A percentile compares a stretch with the other conserved stretches of the same genome.
phyloP scores from a whole-genome alignment of 495 filamentous ascomycete genomes.

The Aspergillus nidulans region DNA sequence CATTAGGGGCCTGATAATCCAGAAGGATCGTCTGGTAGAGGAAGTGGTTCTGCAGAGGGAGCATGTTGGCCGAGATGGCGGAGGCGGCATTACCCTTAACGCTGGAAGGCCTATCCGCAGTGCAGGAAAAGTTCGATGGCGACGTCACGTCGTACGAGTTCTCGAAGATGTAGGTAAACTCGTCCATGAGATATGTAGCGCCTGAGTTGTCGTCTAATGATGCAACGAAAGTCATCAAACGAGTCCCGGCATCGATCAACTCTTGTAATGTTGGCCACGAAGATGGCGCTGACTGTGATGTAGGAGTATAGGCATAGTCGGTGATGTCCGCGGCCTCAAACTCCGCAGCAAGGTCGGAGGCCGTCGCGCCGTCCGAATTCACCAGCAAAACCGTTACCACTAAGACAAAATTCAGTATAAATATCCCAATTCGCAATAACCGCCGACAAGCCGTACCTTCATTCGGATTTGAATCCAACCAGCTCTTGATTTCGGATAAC shows the following conservation, averaged over 20 bases:
- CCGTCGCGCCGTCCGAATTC: slow-evolving; percentile 59
- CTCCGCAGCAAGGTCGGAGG: slow-evolving; percentile 48
- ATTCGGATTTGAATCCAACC: slow-evolving; percentile 64
- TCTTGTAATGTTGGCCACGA: slow-evolving; percentile 66
- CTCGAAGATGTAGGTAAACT: slow-evolving; percentile 75
- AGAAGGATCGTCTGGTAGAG: slow-evolving; percentile 48
- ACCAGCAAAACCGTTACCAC: slow-evolving; percentile 74
- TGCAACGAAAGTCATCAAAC: slow-evolving; percentile 64
- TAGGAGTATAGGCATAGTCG: slow-evolving; percentile 57
- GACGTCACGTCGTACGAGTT: slow-evolving; percentile 67
- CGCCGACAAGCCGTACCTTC: slow-evolving; percentile 43
- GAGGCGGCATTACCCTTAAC: slow-evolving; percentile 35
- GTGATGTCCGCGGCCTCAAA: slow-evolving; percentile 57
- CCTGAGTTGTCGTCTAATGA: slow-evolving; percentile 38
- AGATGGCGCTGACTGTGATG: slow-evolving; percentile 36
- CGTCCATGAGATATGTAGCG: slow-evolving; percentile 65
- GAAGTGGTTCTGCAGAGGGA: slow-evolving; percentile 73
- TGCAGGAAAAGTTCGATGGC: slow-evolving; percentile 60
- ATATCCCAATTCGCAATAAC: not conserved
- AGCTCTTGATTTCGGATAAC: slow-evolving; percentile 57
- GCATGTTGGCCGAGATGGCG: slow-evolving; percentile 42
- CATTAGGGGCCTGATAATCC: slow-evolving; percentile 57
- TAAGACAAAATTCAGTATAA: slow-evolving; percentile 9
- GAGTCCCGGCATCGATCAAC: slow-evolving; percentile 59
- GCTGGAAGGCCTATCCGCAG: slow-evolving; percentile 55